phyloP scores from a whole-genome alignment of 768 basidiomycete species.

The Dacryopinax primogenitus region DNA sequence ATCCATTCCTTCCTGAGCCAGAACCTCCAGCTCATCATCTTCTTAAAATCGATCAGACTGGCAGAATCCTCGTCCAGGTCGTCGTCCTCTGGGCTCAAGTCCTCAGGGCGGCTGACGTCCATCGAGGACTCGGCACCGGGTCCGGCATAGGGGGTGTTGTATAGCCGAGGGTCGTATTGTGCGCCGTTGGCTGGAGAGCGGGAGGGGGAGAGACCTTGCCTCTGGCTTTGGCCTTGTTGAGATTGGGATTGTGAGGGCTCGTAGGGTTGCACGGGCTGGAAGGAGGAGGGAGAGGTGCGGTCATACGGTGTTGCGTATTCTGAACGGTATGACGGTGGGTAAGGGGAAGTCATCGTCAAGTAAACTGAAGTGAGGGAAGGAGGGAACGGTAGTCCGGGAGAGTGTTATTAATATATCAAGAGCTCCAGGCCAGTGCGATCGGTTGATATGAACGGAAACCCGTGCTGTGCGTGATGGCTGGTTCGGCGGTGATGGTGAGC shows the following conservation, averaged over 20 bases:
- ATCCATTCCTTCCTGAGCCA: constrained; percentile 18
- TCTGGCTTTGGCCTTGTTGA: neutral
- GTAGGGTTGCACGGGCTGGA: neutral
- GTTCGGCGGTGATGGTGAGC: too few species aligned
- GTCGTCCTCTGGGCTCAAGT: neutral
- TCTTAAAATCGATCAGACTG: constrained; percentile 16
- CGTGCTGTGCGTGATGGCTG: too few species aligned
- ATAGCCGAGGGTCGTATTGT: neutral
- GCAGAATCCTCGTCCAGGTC: neutral
- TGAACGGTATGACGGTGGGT: neutral
- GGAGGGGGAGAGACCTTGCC: neutral
- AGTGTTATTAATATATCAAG: too few species aligned
- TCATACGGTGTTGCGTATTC: neutral
- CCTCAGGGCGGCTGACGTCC: too few species aligned
- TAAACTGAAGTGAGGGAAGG: neutral
- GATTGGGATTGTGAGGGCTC: neutral
- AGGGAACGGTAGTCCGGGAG: too few species aligned
- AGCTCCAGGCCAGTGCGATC: too few species aligned
- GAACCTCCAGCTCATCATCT: constrained; percentile 14
- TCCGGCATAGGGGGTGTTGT: neutral
- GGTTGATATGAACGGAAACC: too few species aligned
- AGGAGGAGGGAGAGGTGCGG: neutral
- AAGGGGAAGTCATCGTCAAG: neutral
- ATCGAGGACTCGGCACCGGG: neutral
- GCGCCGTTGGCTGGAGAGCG: neutral